Evolutionary conservation across 148 eudicot species (phyloP).

Genomic region (Polygonum maritimum): DNA sequence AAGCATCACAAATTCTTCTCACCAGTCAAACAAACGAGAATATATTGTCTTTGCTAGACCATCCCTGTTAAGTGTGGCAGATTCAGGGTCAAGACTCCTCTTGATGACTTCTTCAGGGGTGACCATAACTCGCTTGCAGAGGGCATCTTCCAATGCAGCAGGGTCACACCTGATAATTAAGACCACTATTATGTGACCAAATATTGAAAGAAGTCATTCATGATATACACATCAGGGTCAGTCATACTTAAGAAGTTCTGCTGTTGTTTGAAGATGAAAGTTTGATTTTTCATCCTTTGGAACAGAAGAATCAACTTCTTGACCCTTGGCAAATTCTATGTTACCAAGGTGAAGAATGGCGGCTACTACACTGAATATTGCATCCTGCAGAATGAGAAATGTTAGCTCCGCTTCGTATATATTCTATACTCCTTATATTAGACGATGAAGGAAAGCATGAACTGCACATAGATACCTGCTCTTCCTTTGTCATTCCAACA

Average conservation of each 20-base stretch:
- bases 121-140: constrained; percentile 81
- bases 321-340: constrained; percentile 58
- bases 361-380: constrained; percentile 85
- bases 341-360: constrained; percentile 85
- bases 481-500: constrained; percentile 71
- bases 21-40: constrained; percentile 86
- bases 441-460: constrained; percentile 8
- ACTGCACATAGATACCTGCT: constrained; percentile 42
- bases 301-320: constrained; percentile 76
- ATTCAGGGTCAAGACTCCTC: constrained; percentile 75
- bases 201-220: constrained; percentile 9
- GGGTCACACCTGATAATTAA: constrained; percentile 53
- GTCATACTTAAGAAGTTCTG: constrained; percentile 72
- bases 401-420: neutral
- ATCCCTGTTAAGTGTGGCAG: constrained; percentile 67
- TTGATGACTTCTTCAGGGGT: constrained; percentile 91
- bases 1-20: constrained; percentile 5
- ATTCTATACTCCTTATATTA: constrained; percentile 11
- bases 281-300: constrained; percentile 64
- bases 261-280: constrained; percentile 66
- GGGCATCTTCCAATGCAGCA: constrained; percentile 66
- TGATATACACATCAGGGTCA: neutral
- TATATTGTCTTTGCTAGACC: constrained; percentile 78
- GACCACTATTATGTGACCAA: constrained; percentile 4
- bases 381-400: constrained; percentile 42